Evolutionary conservation across 2,329 filamentous ascomycete genomes (phyloP), one percentile per base, ranked within the genome.

Genomic region (Trichoderma brevicompactum): DNA sequence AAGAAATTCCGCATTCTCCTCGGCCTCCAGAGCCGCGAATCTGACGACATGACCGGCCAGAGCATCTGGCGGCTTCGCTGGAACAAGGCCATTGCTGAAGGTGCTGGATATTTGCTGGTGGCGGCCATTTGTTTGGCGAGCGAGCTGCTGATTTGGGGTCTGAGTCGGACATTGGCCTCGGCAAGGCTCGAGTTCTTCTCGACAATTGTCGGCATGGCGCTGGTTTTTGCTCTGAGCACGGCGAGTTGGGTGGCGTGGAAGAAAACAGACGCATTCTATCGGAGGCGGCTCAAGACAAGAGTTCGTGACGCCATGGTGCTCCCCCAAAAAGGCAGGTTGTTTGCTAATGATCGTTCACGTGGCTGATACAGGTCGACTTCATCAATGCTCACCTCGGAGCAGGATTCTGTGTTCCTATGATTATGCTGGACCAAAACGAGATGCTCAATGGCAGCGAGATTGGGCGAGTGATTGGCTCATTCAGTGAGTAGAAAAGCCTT

Each of bases 311-410:
- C 17, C 49, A 7, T 46, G 17, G 32, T 54, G 28, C 40, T n/a
- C 55, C 55, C 41, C 23, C 7, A 3, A n/a, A n/a, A 17, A 36
- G 15, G n/a, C 32, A 7, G 28, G 32, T 8, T 49, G n/a, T 19
- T n/a, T 8, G 28, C 46, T 10, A 28, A 32, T 44, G 17, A 28
- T 34, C 5, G 19, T 44, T 54, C 53, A 50, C 23, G 36, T 12
- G 19, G 12, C 43, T 48, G 43, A 65, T 43, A 1, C 56, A 85
- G 82, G 76, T 83, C 23, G 78, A 84, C 54, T 77, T 84, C 9
- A 76, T 85, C 61, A 85, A 85, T 68, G 72, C 77, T 2, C 80
- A 85, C 70, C 79, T 85, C 68, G 82, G 82, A 0, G 70, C 84
- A 6, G 83, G 81, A 3, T 85, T 85, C 68, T 79, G 80, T 0